phyloP scores from a whole-genome alignment of 2,329 filamentous ascomycete species.

The Penicillium sp. region DNA sequence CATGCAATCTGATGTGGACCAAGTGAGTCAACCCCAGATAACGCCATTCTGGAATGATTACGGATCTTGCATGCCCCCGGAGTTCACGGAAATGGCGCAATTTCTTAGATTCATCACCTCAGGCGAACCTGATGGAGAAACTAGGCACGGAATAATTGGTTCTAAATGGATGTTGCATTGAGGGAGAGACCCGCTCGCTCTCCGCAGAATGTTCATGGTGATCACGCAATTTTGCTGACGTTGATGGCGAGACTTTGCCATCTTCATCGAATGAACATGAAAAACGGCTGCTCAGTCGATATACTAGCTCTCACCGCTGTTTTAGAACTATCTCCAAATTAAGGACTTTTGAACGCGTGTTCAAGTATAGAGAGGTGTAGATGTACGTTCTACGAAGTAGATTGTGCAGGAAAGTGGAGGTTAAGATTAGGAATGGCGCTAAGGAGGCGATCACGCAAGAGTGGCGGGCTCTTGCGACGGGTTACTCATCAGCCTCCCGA shows the following conservation, averaged over 20 bases:
- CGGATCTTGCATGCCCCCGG: conserved; percentile 13
- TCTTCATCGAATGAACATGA: conserved; percentile 10
- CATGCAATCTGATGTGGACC: not conserved
- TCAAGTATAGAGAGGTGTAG: not conserved
- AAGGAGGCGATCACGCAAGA: conserved; percentile 32
- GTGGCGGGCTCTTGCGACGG: conserved; percentile 24
- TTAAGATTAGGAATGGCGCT: conserved; percentile 23
- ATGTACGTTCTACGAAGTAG: not conserved
- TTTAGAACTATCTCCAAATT: not conserved
- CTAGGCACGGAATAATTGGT: not conserved
- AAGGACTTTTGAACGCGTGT: not conserved
- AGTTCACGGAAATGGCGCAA: conserved; percentile 32
- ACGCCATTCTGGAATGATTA: conserved; percentile 21
- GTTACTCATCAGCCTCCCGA: not conserved
- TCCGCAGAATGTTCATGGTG: conserved; percentile 13
- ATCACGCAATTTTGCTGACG: conserved; percentile 29
- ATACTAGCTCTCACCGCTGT: conserved; percentile 17
- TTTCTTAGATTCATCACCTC: conserved; percentile 29
- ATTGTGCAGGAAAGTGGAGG: conserved; percentile 15
- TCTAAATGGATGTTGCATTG: not conserved
- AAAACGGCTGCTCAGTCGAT: not conserved
- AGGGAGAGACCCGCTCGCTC: not conserved
- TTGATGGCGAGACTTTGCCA: conserved; percentile 25
- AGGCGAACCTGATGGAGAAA: not conserved
- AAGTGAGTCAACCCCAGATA: conserved; percentile 22